A percentile compares a stretch with the other conserved stretches of the same genome.
phyloP scores from a whole-genome alignment of 257 asterid genomes.

The Perilla frutescens region DNA sequence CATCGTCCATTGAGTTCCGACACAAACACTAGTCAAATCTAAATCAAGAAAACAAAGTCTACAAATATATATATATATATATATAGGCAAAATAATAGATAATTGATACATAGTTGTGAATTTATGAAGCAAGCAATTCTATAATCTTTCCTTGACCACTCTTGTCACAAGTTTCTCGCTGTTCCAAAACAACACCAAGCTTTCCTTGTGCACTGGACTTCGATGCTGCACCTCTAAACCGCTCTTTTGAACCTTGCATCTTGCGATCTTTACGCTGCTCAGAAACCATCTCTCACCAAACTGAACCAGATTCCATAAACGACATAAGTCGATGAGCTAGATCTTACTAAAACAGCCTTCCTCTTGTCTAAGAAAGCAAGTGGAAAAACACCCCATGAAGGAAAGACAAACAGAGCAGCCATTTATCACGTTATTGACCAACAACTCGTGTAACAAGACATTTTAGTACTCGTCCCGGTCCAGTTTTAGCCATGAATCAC shows the following conservation, averaged over 20 bases:
- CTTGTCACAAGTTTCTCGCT: constrained; percentile 56
- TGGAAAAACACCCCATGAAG: no score
- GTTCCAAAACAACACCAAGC: constrained; percentile 69
- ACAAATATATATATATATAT: no score
- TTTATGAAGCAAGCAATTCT: constrained; percentile 17
- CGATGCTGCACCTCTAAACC: constrained; percentile 41
- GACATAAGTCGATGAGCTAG: constrained; percentile 8
- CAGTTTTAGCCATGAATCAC: no score
- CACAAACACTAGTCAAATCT: no score
- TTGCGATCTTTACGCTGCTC: constrained; percentile 68
- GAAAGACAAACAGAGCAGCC: not conserved
- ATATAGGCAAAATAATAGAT: no score
- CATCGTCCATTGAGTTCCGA: no score
- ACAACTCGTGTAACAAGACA: not conserved
- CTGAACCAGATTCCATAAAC: constrained; percentile 46
- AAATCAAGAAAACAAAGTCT: no score
- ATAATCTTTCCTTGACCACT: constrained; percentile 81
- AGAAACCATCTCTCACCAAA: constrained; percentile 62
- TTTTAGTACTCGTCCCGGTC: not conserved
- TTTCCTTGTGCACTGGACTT: constrained; percentile 73
- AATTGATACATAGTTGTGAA: no score
- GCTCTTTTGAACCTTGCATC: constrained; percentile 63
- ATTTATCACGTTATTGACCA: no score
- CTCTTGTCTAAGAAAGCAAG: not conserved
- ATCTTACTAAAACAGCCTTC: not conserved